Percentiles rank a stretch among this genome's conserved stretches.
Evolutionary conservation across 164 flowering plant genomes (phyloP).

Genomic region (Magnolia officinalis): DNA sequence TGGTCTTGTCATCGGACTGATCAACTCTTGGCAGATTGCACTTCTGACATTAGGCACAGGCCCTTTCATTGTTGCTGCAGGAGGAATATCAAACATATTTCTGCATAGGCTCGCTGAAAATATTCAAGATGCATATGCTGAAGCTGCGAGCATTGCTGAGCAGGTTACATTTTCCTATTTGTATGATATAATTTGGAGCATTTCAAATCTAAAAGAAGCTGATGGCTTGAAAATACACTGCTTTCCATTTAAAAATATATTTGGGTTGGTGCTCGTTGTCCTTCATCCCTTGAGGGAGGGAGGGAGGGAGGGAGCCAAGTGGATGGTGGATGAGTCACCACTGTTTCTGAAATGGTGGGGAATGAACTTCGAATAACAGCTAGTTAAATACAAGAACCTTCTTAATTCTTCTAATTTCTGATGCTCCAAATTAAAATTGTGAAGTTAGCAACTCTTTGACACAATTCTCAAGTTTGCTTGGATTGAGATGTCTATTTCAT

Average conservation of each 20-base stretch:
- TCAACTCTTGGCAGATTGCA: conserved; percentile 98
- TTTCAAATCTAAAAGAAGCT: background rate
- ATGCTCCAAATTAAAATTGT: too few relatives aligned
- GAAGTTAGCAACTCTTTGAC: too few relatives aligned
- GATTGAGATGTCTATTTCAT: too few relatives aligned
- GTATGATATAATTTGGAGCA: background rate
- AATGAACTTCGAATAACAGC: too few relatives aligned
- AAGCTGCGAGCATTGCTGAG: conserved; percentile 98
- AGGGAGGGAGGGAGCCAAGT: background rate
- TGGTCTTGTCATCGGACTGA: conserved; percentile 86
- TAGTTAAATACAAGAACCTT: too few relatives aligned
- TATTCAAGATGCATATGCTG: conserved; percentile 99
- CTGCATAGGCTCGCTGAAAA: conserved; percentile 98
- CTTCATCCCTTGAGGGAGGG: background rate
- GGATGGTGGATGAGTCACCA: too few relatives aligned
- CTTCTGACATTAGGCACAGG: conserved; percentile 89
- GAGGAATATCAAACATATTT: conserved; percentile 95
- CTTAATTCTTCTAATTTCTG: too few relatives aligned
- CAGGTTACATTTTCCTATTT: conserved; percentile 49
- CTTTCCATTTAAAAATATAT: background rate
- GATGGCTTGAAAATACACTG: background rate
- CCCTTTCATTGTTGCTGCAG: conserved; percentile 98
- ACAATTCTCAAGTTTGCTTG: too few relatives aligned
- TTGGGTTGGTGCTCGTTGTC: background rate
- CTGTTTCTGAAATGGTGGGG: too few relatives aligned